Percentiles rank a stretch among this genome's conserved stretches.
phyloP scores from a whole-genome alignment of 495 filamentous ascomycete genomes.

The Articulospora tetracladia region DNA sequence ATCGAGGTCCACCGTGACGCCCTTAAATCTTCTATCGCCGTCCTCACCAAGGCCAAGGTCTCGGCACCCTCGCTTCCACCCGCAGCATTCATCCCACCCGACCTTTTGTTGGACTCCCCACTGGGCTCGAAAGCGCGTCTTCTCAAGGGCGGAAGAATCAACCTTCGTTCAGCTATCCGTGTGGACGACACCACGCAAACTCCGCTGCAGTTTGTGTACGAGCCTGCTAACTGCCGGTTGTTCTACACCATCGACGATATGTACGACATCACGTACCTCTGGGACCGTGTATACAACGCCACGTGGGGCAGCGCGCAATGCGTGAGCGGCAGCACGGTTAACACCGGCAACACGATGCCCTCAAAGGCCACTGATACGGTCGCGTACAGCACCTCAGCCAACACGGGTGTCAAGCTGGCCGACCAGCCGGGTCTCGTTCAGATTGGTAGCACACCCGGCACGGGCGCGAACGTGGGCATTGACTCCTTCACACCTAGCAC shows the following conservation, averaged over 20 bases:
- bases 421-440: not conserved
- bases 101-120: not conserved
- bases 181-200: conserved; percentile 1
- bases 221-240: conserved; percentile 47
- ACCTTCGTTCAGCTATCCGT: not conserved
- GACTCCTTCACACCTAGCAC: not conserved
- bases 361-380: not conserved
- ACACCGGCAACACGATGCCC: not conserved
- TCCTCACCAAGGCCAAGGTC: not conserved
- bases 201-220: conserved; percentile 36
- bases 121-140: not conserved
- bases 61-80: not conserved
- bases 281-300: conserved; percentile 31
- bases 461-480: not conserved
- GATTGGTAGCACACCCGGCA: not conserved
- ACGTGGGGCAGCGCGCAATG: conserved; percentile 1
- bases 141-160: not conserved
- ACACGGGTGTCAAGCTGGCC: not conserved
- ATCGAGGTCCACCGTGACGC: not conserved
- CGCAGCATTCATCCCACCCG: not conserved
- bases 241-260: conserved; percentile 46
- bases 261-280: conserved; percentile 34
- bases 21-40: not conserved
- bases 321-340: conserved; percentile 1
- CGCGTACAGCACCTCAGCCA: not conserved